Evolutionary conservation across 371 early-diverging fungal genomes (phyloP), one percentile per base, ranked within the genome.

Genomic region (Batrachochytrium dendrobatidis): DNA sequence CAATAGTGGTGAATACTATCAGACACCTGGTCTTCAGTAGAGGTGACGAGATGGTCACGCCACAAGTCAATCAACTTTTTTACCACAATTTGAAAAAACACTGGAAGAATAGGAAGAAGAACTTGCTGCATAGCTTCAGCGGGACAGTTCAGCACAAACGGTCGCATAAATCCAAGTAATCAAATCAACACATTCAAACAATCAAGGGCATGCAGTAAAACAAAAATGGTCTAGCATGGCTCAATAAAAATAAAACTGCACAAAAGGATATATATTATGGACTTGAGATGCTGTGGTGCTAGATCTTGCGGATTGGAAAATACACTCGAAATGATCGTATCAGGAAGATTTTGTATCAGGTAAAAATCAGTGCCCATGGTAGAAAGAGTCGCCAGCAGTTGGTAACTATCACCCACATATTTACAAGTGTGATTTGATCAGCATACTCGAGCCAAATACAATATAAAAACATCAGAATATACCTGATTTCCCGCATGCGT

Each of bases 111-210:
- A 34, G 63, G 69, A 12, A 58, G 56, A 7, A 82, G 56, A 10
- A 72, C 53, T 8, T 64, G 46, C 0, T 34, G 48, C 60, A 66
- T 59, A 62, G 24, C 65, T 59, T 12, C 74, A 33, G 8, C 72
- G 6, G 82, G 82, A 49, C 79, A 80, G 43, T 72, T 67, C n/a
- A 74, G 30, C 1, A 75, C 63, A 29, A 80, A 39, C 1, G 77
- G 75, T 29, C 67, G 71, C 4, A 77, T 62, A 10, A 68, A 61
- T 49, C 0, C 26, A 12, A 24, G 62, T 62, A 56, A 30, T 45
- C 17, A 58, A 1, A 8, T 20, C 28, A 52, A 20, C 20, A 25
- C n/a, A n/a, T n/a, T n/a, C n/a, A n/a, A n/a, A n/a, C n/a, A n/a
- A 22, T 49, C 8, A n/a, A 49, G 50, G 50, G 7, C 15, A 39